Percentiles rank a stretch among this genome's conserved stretches.
phyloP scores from a whole-genome alignment of 2,329 filamentous ascomycete genomes.

The Colletotrichum tofieldiae region DNA sequence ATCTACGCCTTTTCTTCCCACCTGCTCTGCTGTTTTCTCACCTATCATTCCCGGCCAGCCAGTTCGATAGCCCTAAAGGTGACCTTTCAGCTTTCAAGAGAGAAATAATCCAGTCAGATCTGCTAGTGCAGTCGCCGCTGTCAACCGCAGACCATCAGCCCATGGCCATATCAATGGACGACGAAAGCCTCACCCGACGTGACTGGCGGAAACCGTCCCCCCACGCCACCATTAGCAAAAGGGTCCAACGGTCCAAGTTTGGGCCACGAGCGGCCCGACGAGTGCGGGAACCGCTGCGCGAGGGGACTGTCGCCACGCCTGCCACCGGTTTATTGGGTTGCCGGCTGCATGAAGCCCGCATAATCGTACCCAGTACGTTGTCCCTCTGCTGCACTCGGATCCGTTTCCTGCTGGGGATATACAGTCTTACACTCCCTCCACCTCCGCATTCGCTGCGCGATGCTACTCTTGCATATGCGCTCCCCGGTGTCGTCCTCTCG shows the following conservation, averaged over 20 bases:
- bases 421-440: conserved; percentile 34
- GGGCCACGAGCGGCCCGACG: conserved; percentile 36
- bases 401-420: conserved; percentile 24
- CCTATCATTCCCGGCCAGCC: conserved; percentile 3
- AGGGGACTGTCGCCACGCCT: conserved; percentile 25
- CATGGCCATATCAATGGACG: conserved; percentile 14
- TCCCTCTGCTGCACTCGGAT: conserved; percentile 13
- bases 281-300: conserved; percentile 41
- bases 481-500: conserved; percentile 31
- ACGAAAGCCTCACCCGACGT: conserved; percentile 36
- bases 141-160: conserved; percentile 19
- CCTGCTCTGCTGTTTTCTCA: neutral
- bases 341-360: conserved; percentile 34
- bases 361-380: conserved; percentile 34
- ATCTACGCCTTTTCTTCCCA: neutral
- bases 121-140: conserved; percentile 18
- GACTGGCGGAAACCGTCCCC: conserved; percentile 21
- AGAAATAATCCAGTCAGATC: neutral
- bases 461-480: conserved; percentile 33
- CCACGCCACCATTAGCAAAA: conserved; percentile 27
- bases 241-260: conserved; percentile 23
- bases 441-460: conserved; percentile 36
- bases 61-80: neutral
- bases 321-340: conserved; percentile 36
- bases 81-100: neutral